Base-by-base conservation (phyloP, 768 basidiomycete species). In the Phaeolepiota aurea region DNA sequence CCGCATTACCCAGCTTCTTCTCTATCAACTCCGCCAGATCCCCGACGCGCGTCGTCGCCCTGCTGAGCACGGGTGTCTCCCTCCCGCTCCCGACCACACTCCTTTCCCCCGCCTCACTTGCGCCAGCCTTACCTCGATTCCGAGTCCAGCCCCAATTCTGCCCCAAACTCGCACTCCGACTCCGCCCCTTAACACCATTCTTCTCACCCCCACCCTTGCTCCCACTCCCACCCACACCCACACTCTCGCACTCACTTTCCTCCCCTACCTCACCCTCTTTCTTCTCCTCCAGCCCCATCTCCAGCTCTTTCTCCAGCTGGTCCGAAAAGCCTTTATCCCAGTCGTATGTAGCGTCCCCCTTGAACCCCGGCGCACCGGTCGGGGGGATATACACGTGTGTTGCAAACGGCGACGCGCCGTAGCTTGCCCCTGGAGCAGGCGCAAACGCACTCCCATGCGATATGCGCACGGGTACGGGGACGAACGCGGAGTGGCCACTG, bases 311-410 rank as follows among this genome's bases (percentile, higher is more conserved):
- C 37, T 66, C 65, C 28, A 77, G 54, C 20, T 65, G 64, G 2
- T 63, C 65, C 0, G 74, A 78, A 50, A 66, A 80, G 0, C 79
- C 77, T 40, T 75, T 78, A 55, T 89, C 79, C 87, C 87, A 77
- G 43, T 68, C 62, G 44, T 73, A 66, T n/a, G n/a, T n/a, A 12
- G 62, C 58, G 35, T 85, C 83, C 0, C 83, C 83, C 11, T 59
- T 66, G 48, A 82, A 88, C 3, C 86, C 89, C 0, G 88, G 88
- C 0, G 88, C 89, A n/a, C 88, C 79, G 38, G 53, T 62, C 1
- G 71, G 67, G 2, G 72, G 63, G 0, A 60, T 46, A 43, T 66
- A 37, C 61, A 71, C 13, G 63, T 61, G 55, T 3, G 71, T 71
- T 2, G 63, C 59, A 21, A 72, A 76, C 0, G 72, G 70, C 7